phyloP scores from a whole-genome alignment of 306 rosid species.

The Fragaria nilgerrensis region DNA sequence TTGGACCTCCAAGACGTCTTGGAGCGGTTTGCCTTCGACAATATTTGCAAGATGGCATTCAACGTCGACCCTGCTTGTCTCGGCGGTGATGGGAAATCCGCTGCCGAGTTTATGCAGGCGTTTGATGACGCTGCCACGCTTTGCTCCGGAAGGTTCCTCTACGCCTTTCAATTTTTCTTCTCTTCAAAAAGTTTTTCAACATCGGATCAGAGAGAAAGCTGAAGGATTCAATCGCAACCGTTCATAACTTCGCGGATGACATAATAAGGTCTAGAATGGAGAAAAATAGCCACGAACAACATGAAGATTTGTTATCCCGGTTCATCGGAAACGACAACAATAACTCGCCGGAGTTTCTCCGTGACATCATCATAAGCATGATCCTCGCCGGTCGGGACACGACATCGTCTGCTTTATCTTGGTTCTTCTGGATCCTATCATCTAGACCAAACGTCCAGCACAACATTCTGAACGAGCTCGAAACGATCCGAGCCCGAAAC shows the following conservation, averaged over 20 bases:
- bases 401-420: constrained; percentile 59
- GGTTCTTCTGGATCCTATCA: constrained; percentile 74
- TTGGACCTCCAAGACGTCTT: constrained; percentile 58
- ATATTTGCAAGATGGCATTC: constrained; percentile 62
- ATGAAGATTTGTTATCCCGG: constrained; percentile 52
- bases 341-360: constrained; percentile 46
- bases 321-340: constrained; percentile 40
- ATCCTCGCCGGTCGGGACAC: constrained; percentile 76
- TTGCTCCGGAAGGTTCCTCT: constrained; percentile 42
- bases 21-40: constrained; percentile 75
- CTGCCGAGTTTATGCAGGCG: constrained; percentile 56
- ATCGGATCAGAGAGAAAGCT: constrained; percentile 46
- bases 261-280: constrained; percentile 52
- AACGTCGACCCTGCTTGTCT: constrained; percentile 58
- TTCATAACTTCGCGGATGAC: constrained; percentile 49
- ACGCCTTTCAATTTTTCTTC: constrained; percentile 11
- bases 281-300: neutral
- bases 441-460: constrained; percentile 30
- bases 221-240: constrained; percentile 42
- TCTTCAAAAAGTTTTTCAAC: constrained; percentile 40
- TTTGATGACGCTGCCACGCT: constrained; percentile 53
- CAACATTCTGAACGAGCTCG: constrained; percentile 37
- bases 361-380: constrained; percentile 60
- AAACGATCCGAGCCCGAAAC: constrained; percentile 19
- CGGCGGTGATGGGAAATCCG: constrained; percentile 30